phyloP scores from a whole-genome alignment of 441 rosid genomes.

The Erodium moschatum region DNA sequence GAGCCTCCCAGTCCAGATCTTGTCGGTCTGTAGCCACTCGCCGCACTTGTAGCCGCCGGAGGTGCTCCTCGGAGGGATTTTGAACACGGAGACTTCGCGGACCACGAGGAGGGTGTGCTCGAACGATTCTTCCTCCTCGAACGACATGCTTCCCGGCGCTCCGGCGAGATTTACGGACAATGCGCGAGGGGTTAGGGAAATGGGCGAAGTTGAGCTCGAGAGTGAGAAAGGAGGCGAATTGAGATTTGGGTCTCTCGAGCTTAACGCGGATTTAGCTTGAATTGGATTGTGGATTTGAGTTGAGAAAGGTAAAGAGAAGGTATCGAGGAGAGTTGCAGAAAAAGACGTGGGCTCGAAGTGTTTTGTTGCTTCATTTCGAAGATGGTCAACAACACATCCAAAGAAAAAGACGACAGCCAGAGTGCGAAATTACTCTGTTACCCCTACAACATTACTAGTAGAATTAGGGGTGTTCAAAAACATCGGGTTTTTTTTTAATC shows the following conservation, averaged over 20 bases:
- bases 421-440: background rate
- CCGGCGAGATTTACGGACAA: conserved; percentile 5
- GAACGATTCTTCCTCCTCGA: conserved; percentile 75
- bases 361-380: background rate
- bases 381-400: background rate
- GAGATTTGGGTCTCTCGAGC: background rate
- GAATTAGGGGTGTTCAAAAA: too few relatives aligned
- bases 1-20: conserved; percentile 97
- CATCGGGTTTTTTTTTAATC: too few relatives aligned
- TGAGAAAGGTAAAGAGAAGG: conserved; percentile 13
- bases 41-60: conserved; percentile 98
- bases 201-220: background rate
- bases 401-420: background rate
- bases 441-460: background rate
- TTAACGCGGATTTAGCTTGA: background rate
- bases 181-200: background rate
- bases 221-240: background rate
- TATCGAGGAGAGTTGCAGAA: conserved; percentile 12
- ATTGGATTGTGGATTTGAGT: conserved; percentile 5
- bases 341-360: conserved; percentile 28
- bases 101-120: conserved; percentile 95
- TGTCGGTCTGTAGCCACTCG: conserved; percentile 90
- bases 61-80: conserved; percentile 89
- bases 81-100: conserved; percentile 80
- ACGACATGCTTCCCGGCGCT: conserved; percentile 36